Conservation (phyloP, 768 basidiomycete genomes). For the Agaricus blazei region DNA sequence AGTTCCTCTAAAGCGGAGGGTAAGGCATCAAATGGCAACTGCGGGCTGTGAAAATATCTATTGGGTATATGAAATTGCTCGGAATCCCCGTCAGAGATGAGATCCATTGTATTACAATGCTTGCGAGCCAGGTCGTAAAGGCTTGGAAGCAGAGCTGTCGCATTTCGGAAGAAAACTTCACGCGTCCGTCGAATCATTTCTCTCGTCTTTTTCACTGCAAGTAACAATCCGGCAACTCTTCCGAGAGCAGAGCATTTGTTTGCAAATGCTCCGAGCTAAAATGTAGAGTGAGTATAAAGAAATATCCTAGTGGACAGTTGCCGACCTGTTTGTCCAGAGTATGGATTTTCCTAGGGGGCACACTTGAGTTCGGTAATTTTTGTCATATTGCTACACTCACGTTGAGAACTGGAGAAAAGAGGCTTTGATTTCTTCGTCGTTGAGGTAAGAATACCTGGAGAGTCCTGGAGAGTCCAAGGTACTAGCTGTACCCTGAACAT, state of each 20-base stretch:
- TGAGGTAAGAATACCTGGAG: neutral
- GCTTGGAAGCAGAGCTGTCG: neutral
- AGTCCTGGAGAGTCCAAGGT: neutral
- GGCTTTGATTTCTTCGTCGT: constrained; percentile 2
- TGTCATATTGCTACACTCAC: neutral
- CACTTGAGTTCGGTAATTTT: neutral
- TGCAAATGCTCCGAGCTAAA: neutral
- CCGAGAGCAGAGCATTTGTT: constrained; percentile 2
- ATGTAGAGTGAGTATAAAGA: neutral
- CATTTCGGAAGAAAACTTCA: constrained; percentile 8
- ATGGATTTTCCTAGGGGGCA: neutral
- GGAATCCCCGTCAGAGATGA: neutral
- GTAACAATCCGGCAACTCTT: constrained; percentile 4
- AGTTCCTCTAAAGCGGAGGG: constrained; percentile 5
- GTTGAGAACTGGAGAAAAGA: constrained; percentile 2
- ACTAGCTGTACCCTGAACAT: neutral
- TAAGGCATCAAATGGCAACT: neutral
- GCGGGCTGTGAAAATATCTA: neutral
- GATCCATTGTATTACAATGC: neutral
- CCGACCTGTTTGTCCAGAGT: constrained; percentile 4
- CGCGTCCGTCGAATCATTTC: constrained; percentile 3
- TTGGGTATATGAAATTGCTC: constrained; percentile 3
- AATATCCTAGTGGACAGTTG: too few species aligned
- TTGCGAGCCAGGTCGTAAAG: constrained; percentile 7
- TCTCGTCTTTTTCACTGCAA: constrained; percentile 3